These are phyloP conservation scores for Syzygium grande DNA, from an alignment of 345 rosid genomes.

Conservation along the genomic window DNA sequence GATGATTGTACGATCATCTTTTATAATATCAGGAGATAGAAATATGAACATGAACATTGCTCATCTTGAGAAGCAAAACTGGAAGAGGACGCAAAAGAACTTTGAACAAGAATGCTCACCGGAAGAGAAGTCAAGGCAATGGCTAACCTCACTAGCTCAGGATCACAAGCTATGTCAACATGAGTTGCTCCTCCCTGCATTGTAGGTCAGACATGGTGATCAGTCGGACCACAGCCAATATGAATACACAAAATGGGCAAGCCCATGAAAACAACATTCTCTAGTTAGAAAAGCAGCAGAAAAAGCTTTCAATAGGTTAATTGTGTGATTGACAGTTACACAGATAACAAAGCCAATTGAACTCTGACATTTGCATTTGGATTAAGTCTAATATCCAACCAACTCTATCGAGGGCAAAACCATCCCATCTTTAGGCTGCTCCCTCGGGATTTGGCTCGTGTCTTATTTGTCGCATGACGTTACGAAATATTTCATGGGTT, in stretches of 20 bases:
- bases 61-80: neutral
- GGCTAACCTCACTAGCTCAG: slow-evolving; percentile 53
- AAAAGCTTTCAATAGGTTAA: neutral
- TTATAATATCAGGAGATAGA: neutral
- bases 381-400: neutral
- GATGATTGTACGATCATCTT: neutral
- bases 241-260: neutral
- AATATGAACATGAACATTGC: neutral
- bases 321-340: neutral
- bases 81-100: neutral
- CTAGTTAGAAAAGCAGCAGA: neutral
- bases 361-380: neutral
- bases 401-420: neutral
- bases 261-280: neutral
- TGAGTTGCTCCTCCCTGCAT: slow-evolving; percentile 64
- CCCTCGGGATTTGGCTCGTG: neutral
- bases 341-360: neutral
- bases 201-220: neutral
- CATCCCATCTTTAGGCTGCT: neutral
- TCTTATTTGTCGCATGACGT: neutral
- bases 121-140: slow-evolving; percentile 47
- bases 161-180: slow-evolving; percentile 63
- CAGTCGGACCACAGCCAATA: neutral
- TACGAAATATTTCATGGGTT: neutral
- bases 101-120: slow-evolving; percentile 11